Evolutionary conservation across 1,139 yeast species (phyloP), one percentile per base, ranked within the genome.

Genomic region (Geotrichum aggregatum): DNA sequence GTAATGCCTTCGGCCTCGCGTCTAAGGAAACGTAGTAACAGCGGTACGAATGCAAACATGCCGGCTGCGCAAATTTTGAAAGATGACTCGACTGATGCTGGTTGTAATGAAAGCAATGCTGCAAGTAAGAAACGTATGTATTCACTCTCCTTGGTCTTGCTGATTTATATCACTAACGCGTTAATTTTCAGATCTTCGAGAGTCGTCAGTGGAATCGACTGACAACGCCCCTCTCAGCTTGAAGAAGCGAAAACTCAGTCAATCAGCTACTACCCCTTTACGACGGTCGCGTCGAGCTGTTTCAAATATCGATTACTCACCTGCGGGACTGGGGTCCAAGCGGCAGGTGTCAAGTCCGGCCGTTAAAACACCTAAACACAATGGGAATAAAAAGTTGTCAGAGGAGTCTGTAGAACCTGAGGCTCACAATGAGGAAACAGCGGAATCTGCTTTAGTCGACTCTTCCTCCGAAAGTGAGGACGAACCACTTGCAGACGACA

Each of bases 281-380:
- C 34, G 54, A n/a, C 34, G 54, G 24, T 51, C 54, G 7, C 43
- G 54, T 24, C 47, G 54, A 14, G 47, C 50, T 4, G 44, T 36
- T 22, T 24, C 48, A 14, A 35, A 51, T 11, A 36, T 51, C 13
- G 44, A 51, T 14, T 51, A 51, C 30, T 45, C 50, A n/a, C 50
- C 47, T 11, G 44, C 50, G 13, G 53, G 53, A 7, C 45, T 44
- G 13, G 44, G 19, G 26, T 47, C 45, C 13, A 40, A 26, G 19
- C 44, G 33, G 8, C 33, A 22, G 11, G 44, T 40, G 3, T n/a
- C 44, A 16, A 22, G 31, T 13, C 44, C 44, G 16, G 10, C 19
- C 3, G 24, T 21, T 3, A 40, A 40, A 24, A n/a, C 33, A 11
- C 24, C 44, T 8, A 40, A 40, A 14, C 44, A 21, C 8, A 40